Base-by-base conservation (phyloP, 257 asterid species). In the Coffea canephora region DNA sequence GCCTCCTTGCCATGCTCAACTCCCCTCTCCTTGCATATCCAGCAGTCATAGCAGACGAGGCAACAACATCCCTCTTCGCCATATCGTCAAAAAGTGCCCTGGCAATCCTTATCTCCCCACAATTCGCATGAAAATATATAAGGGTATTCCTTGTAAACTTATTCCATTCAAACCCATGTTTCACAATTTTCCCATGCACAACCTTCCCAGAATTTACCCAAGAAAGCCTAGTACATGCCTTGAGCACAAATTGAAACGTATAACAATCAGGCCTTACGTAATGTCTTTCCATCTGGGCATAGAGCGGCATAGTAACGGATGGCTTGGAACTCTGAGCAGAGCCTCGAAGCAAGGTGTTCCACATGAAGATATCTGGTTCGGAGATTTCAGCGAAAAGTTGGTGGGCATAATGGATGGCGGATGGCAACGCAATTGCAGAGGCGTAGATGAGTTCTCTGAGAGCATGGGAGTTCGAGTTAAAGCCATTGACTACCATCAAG, bases 261-360 rank as follows among this genome's bases (percentile, higher is more conserved):
- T 84, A 91, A 19, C 87, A 79, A 82, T 92, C 96, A 4, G 91
- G 90, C 69, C 21, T 80, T 69, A 87, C 54, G 61, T 7, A 64
- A 39, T 12, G 72, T 66, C 66, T 81, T 68, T 89, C 96, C 92
- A 89, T 84, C 79, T 66, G 68, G 43, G 86, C 64, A 54, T 81
- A 92, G 43, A 87, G 76, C 0, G 93, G 84, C 70, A 91, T 52
- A 0, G 94, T 83, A 23, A 87, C 52, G 1, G 85, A 84, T 4
- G 97, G 96, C n/a, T 85, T 83, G 79, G 73, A 45, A 84, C 97
- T 89, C 87, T 91, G 94, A 65, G 96, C 94, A 34, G 96, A 92
- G 80, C 97, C 97, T 79, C 96, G 87, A 8, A 91, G 91, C 87
- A 92, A 78, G 9, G 93, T 88, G 87, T 92, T 92, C 92, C 94